Evolutionary conservation across 768 basidiomycete species (phyloP).

Genomic region (Leccinum boreale): DNA sequence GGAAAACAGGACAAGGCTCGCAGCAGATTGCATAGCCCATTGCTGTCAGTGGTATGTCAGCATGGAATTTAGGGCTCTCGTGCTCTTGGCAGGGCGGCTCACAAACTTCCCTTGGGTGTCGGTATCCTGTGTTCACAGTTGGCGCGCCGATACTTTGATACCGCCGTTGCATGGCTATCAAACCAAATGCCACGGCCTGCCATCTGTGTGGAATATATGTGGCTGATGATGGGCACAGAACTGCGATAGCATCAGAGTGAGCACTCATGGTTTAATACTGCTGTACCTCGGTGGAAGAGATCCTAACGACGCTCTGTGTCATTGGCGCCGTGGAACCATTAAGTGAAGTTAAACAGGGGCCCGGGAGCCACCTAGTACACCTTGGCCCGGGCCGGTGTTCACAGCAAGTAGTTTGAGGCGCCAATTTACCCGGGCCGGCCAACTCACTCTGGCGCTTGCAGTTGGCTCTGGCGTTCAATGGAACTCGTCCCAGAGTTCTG

Average conservation of each 20-base stretch:
- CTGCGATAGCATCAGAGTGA: background rate
- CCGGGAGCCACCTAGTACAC: constrained; percentile 44
- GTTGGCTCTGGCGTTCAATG: constrained; percentile 55
- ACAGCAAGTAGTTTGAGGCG: constrained; percentile 28
- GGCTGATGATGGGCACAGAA: constrained; percentile 32
- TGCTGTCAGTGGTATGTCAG: constrained; percentile 23
- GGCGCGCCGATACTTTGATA: constrained; percentile 51
- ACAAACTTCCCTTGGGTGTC: constrained; percentile 41
- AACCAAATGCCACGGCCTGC: constrained; percentile 45
- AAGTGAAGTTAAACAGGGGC: constrained; percentile 32
- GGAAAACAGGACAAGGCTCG: constrained; percentile 46
- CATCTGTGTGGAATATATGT: constrained; percentile 39
- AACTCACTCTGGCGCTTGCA: constrained; percentile 39
- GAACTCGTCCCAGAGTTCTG: constrained; percentile 49
- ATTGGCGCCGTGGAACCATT: constrained; percentile 53
- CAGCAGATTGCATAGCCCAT: constrained; percentile 47
- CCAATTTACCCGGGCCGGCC: constrained; percentile 30
- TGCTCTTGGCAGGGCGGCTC: constrained; percentile 14
- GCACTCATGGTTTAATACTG: constrained; percentile 34
- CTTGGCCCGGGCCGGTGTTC: constrained; percentile 50
- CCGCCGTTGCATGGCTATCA: constrained; percentile 36
- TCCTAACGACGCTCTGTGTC: constrained; percentile 57
- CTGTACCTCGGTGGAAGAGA: constrained; percentile 49
- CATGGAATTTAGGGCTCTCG: background rate
- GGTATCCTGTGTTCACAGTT: constrained; percentile 51